phyloP scores from a whole-genome alignment of 225 moss, liverwort and hornwort genomes.

The Asterella californica region DNA sequence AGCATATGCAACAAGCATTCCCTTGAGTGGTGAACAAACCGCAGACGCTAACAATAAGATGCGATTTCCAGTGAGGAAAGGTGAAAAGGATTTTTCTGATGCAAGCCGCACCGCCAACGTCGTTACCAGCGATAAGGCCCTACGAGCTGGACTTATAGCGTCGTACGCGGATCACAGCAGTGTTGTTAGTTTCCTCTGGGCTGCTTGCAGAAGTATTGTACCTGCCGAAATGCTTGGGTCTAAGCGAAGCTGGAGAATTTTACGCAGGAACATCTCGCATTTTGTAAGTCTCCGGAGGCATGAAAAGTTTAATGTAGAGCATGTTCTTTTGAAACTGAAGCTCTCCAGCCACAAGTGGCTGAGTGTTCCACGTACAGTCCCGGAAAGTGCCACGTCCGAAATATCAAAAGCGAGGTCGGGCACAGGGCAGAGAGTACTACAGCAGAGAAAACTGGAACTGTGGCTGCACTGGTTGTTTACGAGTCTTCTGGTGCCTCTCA shows the following conservation, averaged over 20 bases:
- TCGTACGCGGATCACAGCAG: conserved; percentile 61
- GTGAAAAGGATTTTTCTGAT: conserved; percentile 9
- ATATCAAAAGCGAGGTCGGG: not conserved
- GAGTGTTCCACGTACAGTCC: conserved; percentile 9
- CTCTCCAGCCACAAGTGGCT: conserved; percentile 51
- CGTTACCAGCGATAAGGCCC: conserved; percentile 27
- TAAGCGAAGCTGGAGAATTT: conserved; percentile 56
- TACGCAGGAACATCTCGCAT: conserved; percentile 75
- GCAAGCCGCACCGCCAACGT: not conserved
- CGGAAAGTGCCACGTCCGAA: not conserved
- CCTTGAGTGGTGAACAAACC: not conserved
- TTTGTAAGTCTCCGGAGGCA: conserved; percentile 82
- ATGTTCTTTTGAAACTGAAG: conserved; percentile 55
- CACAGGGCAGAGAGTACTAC: conserved; percentile 26
- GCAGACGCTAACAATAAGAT: not conserved
- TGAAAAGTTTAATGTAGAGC: conserved; percentile 68
- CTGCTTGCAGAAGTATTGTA: conserved; percentile 75
- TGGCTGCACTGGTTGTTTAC: conserved; percentile 85
- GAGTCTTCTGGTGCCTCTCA: conserved; percentile 64
- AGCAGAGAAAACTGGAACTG: conserved; percentile 55
- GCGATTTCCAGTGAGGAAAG: not conserved
- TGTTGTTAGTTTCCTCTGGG: conserved; percentile 86
- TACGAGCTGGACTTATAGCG: conserved; percentile 53
- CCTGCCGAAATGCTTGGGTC: conserved; percentile 71
- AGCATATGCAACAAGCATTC: not conserved